A percentile compares a stretch with the other conserved stretches of the same genome.
Conservation (phyloP, 108 stramenopile species). For the Epithemia pelagica region DNA sequence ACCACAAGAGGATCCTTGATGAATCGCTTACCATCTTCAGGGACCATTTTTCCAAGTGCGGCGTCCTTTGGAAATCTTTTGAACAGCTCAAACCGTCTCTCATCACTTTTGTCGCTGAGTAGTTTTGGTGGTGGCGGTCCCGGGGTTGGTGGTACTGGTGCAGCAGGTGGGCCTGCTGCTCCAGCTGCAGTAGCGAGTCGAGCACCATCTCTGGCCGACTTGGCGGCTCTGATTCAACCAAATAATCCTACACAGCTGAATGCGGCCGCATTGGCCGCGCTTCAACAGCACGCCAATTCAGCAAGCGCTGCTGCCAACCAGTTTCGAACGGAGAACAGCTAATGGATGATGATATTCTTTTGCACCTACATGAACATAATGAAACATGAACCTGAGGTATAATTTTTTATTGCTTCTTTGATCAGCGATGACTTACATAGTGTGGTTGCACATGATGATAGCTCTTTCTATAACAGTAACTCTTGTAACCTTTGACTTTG, state of each 20-base stretch:
- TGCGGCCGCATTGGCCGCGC: background rate
- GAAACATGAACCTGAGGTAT: no score
- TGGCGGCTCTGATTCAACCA: conserved; percentile 17
- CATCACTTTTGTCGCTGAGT: conserved; percentile 45
- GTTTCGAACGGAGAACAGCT: background rate
- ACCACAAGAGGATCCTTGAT: conserved; percentile 6
- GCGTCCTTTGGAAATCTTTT: conserved; percentile 41
- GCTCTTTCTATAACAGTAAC: no score
- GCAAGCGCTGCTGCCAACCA: background rate
- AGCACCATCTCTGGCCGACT: conserved; percentile 49
- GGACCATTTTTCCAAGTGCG: conserved; percentile 33
- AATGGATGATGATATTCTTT: no score
- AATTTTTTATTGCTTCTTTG: no score
- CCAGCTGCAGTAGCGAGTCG: conserved; percentile 35
- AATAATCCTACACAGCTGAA: background rate
- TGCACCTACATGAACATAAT: no score
- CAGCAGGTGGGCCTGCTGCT: background rate
- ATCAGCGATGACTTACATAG: no score
- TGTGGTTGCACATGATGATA: no score
- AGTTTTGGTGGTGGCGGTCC: conserved; percentile 14
- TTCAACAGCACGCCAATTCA: conserved; percentile 1
- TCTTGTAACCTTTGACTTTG: no score
- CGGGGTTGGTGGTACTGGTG: background rate
- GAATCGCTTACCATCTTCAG: conserved; percentile 33
- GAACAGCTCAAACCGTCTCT: conserved; percentile 43